Percentiles rank a stretch among this genome's conserved stretches.
Conservation (phyloP, 1,139 yeast genomes). For the Lodderomyces margitis region DNA sequence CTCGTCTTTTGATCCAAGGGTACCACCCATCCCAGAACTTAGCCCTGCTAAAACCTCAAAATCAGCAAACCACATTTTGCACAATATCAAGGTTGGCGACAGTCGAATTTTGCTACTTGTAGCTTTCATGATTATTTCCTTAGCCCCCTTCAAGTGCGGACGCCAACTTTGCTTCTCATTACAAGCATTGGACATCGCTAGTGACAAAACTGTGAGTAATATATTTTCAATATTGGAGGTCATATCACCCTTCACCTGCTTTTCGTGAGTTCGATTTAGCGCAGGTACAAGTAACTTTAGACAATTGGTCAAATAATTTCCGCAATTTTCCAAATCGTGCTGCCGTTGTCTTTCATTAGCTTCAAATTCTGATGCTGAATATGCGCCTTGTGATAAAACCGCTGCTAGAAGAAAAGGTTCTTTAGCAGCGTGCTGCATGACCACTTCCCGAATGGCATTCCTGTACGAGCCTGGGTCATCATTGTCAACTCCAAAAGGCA, state of each 20-base stretch:
- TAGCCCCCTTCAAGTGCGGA: conserved; percentile 66
- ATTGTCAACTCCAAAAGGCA: conserved; percentile 55
- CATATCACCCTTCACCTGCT: conserved; percentile 25
- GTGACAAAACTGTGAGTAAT: conserved; percentile 55
- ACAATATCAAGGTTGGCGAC: conserved; percentile 48
- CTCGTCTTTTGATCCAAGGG: conserved; percentile 48
- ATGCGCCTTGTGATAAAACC: conserved; percentile 65
- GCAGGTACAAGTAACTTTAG: conserved; percentile 48
- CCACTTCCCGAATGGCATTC: conserved; percentile 60
- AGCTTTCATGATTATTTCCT: conserved; percentile 54
- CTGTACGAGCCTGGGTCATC: conserved; percentile 20
- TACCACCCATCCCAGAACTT: conserved; percentile 60
- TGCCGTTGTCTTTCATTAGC: conserved; percentile 18
- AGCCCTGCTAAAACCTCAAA: conserved; percentile 64
- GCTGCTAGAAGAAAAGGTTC: conserved; percentile 61
- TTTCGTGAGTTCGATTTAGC: conserved; percentile 19
- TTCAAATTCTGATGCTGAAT: conserved; percentile 34
- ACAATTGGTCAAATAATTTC: conserved; percentile 57
- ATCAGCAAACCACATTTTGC: conserved; percentile 62
- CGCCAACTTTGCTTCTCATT: conserved; percentile 62
- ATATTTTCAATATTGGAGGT: conserved; percentile 58
- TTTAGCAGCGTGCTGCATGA: conserved; percentile 52
- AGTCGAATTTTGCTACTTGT: conserved; percentile 21
- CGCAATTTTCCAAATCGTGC: conserved; percentile 47
- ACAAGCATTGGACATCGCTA: conserved; percentile 67